phyloP scores from a whole-genome alignment of 2,329 filamentous ascomycete species.

The Rutstroemia sp. region DNA sequence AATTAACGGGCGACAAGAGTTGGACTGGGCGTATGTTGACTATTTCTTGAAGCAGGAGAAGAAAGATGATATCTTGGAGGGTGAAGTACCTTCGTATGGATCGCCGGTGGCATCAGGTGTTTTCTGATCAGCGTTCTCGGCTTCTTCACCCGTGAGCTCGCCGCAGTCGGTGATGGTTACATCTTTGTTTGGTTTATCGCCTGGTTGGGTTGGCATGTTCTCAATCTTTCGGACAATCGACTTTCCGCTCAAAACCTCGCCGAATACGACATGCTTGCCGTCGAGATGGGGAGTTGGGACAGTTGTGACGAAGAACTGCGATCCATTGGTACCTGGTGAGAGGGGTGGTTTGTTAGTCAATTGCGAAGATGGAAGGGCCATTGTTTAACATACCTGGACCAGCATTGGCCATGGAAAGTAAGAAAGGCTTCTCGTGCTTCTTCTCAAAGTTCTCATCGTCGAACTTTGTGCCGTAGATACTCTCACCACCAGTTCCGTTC shows the following conservation, averaged over 20 bases:
- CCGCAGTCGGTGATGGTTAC: conserved; percentile 77
- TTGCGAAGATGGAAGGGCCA: background rate
- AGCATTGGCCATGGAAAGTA: conserved; percentile 97
- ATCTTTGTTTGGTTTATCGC: conserved; percentile 71
- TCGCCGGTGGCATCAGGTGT: conserved; percentile 76
- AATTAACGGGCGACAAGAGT: background rate
- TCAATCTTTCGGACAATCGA: conserved; percentile 85
- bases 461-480: conserved; percentile 96
- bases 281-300: conserved; percentile 87
- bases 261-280: conserved; percentile 93
- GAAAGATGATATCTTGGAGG: background rate
- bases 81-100: conserved; percentile 56
- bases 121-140: conserved; percentile 59
- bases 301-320: conserved; percentile 97
- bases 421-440: conserved; percentile 88
- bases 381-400: conserved; percentile 62
- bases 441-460: conserved; percentile 91
- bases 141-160: conserved; percentile 67
- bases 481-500: conserved; percentile 93
- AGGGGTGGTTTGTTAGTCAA: conserved; percentile 7
- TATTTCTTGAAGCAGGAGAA: conserved; percentile 4
- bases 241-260: conserved; percentile 89
- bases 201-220: conserved; percentile 64
- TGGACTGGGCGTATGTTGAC: background rate
- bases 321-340: conserved; percentile 77